Percentiles rank a stretch among this genome's conserved stretches.
These are phyloP conservation scores for Xanthoconium purpureum DNA, from an alignment of 768 basidiomycete genomes.

Conservation along the genomic window DNA sequence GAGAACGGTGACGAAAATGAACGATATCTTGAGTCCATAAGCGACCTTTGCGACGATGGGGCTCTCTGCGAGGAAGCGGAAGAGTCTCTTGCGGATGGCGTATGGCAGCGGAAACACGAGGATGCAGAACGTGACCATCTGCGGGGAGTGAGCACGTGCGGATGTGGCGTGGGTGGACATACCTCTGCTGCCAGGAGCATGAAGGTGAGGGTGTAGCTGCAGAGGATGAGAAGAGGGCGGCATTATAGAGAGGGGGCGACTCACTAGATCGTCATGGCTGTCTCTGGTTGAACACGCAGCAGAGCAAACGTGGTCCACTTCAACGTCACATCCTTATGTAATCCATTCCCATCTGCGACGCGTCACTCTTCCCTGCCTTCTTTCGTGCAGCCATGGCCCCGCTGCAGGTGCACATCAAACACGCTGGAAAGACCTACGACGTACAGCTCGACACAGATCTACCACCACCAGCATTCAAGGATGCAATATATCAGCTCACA, in stretches of 20 bases:
- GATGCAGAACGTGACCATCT: slow-evolving; percentile 83
- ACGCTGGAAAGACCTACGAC: slow-evolving; percentile 77
- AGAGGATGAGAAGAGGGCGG: background rate
- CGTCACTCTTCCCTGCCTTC: slow-evolving; percentile 11
- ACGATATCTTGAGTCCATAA: slow-evolving; percentile 90
- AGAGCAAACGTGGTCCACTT: slow-evolving; percentile 12
- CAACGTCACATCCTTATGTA: slow-evolving; percentile 24
- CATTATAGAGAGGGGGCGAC: background rate
- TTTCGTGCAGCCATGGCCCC: slow-evolving; percentile 49
- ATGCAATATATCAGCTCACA: slow-evolving; percentile 73
- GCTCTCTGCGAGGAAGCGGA: slow-evolving; percentile 69
- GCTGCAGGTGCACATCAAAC: slow-evolving; percentile 81
- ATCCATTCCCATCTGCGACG: slow-evolving; percentile 31
- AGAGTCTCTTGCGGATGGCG: slow-evolving; percentile 62
- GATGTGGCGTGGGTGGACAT: background rate
- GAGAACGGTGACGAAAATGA: slow-evolving; percentile 87
- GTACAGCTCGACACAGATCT: slow-evolving; percentile 71
- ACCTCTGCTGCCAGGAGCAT: slow-evolving; percentile 76
- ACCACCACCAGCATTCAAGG: slow-evolving; percentile 74
- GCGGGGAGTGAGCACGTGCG: background rate
- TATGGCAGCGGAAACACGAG: slow-evolving; percentile 87
- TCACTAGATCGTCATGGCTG: slow-evolving; percentile 49
- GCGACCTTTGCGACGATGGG: slow-evolving; percentile 77
- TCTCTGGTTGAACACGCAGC: background rate
- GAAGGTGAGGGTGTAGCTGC: slow-evolving; percentile 78